Conservation (phyloP, 2,329 filamentous ascomycete species). For the Penicillium nordicum region DNA sequence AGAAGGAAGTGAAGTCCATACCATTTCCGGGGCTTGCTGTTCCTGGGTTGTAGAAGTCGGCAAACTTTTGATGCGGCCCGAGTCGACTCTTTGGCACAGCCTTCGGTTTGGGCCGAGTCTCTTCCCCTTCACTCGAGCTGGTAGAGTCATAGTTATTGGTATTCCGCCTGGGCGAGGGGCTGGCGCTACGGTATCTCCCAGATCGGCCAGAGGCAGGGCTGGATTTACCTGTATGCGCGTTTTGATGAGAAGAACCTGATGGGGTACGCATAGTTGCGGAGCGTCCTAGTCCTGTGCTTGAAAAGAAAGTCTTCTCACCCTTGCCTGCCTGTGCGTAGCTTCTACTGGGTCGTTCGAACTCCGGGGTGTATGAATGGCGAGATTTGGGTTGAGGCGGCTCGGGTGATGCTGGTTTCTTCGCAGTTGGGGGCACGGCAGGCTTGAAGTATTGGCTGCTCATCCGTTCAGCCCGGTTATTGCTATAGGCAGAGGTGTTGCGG, state of each 20-base stretch:
- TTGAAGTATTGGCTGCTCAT: slow-evolving; percentile 36
- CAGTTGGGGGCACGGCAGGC: slow-evolving; percentile 40
- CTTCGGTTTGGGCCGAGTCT: slow-evolving; percentile 38
- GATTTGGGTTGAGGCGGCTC: slow-evolving; percentile 15
- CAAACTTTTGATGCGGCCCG: slow-evolving; percentile 28
- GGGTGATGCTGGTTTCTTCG: slow-evolving; percentile 41
- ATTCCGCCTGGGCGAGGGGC: slow-evolving; percentile 39
- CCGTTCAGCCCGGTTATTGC: slow-evolving; percentile 36
- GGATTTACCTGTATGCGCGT: slow-evolving; percentile 36
- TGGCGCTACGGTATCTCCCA: slow-evolving; percentile 43
- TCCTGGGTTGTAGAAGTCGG: slow-evolving; percentile 25
- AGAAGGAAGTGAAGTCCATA: slow-evolving; percentile 27
- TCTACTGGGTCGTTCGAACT: slow-evolving; percentile 52
- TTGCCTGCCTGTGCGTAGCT: slow-evolving; percentile 51
- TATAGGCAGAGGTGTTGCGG: slow-evolving; percentile 50
- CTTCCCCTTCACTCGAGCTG: slow-evolving; percentile 41
- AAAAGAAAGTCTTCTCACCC: slow-evolving; percentile 58
- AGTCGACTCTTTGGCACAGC: slow-evolving; percentile 41
- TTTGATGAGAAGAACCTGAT: slow-evolving; percentile 35
- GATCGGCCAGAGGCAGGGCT: slow-evolving; percentile 31
- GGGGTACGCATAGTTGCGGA: slow-evolving; percentile 54
- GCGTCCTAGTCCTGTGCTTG: slow-evolving; percentile 49
- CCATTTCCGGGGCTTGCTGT: slow-evolving; percentile 27
- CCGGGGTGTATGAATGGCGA: slow-evolving; percentile 23
- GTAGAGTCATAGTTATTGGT: slow-evolving; percentile 33